Evolutionary conservation across 2,329 filamentous ascomycete species (phyloP).

Genomic region (Fragosphaeria purpurea): DNA sequence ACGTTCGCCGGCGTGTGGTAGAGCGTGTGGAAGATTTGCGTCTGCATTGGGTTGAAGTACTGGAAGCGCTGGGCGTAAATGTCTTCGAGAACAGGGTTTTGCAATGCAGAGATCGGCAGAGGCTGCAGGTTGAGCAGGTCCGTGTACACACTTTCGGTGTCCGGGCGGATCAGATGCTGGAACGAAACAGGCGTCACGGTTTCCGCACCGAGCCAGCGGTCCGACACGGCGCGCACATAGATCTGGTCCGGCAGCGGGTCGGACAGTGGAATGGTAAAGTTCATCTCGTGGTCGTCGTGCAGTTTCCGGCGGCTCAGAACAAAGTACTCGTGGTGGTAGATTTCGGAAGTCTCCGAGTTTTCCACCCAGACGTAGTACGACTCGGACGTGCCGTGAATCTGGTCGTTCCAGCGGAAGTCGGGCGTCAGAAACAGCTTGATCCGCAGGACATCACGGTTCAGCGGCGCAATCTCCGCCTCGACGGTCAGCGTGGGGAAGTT

Average conservation of each 20-base stretch:
- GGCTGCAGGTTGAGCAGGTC: conserved; percentile 88
- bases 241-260: conserved; percentile 93
- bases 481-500: conserved; percentile 89
- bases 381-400: conserved; percentile 85
- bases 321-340: conserved; percentile 96
- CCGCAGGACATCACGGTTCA: conserved; percentile 90
- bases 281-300: conserved; percentile 92
- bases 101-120: conserved; percentile 73
- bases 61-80: conserved; percentile 83
- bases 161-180: conserved; percentile 92
- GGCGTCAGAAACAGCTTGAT: conserved; percentile 79
- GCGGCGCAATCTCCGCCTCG: conserved; percentile 86
- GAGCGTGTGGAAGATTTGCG: conserved; percentile 92
- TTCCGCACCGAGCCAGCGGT: conserved; percentile 93
- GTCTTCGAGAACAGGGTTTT: conserved; percentile 78
- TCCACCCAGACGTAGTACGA: conserved; percentile 99
- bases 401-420: conserved; percentile 91
- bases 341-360: conserved; percentile 93
- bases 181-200: conserved; percentile 94
- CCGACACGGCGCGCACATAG: conserved; percentile 87
- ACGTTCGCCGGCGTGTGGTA: conserved; percentile 92
- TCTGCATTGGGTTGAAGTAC: conserved; percentile 99
- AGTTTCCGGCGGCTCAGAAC: conserved; percentile 84
- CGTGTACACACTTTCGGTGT: conserved; percentile 95
- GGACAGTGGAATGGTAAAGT: conserved; percentile 90